Evolutionary conservation across 345 rosid genomes (phyloP).

Genomic region (Cardamine occulta): DNA sequence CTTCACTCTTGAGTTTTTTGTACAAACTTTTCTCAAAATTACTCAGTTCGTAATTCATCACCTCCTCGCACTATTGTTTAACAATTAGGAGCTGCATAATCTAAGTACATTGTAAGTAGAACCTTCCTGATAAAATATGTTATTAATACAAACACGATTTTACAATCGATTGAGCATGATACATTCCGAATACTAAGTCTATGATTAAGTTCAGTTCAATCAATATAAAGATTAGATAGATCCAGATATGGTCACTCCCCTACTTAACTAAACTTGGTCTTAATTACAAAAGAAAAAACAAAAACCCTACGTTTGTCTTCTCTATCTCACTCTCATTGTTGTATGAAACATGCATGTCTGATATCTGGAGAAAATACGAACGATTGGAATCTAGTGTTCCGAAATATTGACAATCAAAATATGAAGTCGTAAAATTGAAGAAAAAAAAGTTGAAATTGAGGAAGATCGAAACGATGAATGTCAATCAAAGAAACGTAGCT

Average conservation of each 20-base stretch:
- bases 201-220: background rate
- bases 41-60: constrained; percentile 40
- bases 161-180: background rate
- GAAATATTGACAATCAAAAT: background rate
- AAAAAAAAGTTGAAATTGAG: constrained; percentile 5
- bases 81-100: constrained; percentile 18
- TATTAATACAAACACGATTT: background rate
- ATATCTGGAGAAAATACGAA: background rate
- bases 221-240: constrained; percentile 4
- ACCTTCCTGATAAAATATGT: background rate
- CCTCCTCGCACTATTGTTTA: background rate
- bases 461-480: background rate
- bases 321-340: background rate
- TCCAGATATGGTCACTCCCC: background rate
- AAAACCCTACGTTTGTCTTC: background rate
- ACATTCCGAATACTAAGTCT: constrained; percentile 16
- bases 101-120: constrained; percentile 26
- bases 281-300: background rate
- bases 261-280: background rate
- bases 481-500: background rate
- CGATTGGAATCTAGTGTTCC: constrained; percentile 10
- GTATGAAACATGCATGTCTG: constrained; percentile 16
- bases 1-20: constrained; percentile 75
- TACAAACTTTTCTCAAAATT: constrained; percentile 58
- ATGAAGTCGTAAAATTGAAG: background rate